Evolutionary conservation across 352 stramenopile species (phyloP), one percentile per base, ranked within the genome.

Genomic region (Phytophthora colocasiae): DNA sequence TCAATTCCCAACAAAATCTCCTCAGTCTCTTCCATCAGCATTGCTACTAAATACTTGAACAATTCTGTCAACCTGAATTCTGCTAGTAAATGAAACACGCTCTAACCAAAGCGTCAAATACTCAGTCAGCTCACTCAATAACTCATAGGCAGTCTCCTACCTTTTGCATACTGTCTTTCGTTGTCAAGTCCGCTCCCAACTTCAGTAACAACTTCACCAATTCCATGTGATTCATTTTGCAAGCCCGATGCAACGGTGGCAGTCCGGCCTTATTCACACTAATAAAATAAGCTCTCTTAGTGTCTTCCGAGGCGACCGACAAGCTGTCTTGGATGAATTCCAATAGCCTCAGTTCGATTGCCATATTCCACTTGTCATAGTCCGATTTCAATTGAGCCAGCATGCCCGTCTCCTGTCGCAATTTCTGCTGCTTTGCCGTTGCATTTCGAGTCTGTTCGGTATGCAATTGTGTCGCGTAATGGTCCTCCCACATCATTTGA

Each of bases 281-380:
- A 1, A 49, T 17, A 43, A 91, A 80, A 19, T 85, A 89, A 22
- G 70, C 61, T 15, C 38, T 36, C 15, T 69, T 75, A 2, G 29
- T 31, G 1, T 65, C 34, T 8, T 58, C 26, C 3, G 68, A 55
- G 0, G 69, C 65, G 1, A 67, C 59, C 0, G 69, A 78, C 0
- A 89, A 66, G 26, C 59, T 83, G 14, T 52, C 55, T 3, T 63
- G 34, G 8, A 91, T 38, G 41, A 67, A 91, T 40, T 81, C 75
- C 26, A 72, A 38, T 0, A 90, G 68, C 38, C 63, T 66, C 49
- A 91, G 44, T 14, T 91, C 80, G 32, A 90, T 81, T 4, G 78
- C 83, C 83, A 91, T 89, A 56, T 86, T 86, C 80, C 76, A 89
- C 69, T 87, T 91, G 66, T 90, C 83, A 8, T 57, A 65, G 51